phyloP scores from a whole-genome alignment of 305 asterid species.

The Fraxinus latifolia region DNA sequence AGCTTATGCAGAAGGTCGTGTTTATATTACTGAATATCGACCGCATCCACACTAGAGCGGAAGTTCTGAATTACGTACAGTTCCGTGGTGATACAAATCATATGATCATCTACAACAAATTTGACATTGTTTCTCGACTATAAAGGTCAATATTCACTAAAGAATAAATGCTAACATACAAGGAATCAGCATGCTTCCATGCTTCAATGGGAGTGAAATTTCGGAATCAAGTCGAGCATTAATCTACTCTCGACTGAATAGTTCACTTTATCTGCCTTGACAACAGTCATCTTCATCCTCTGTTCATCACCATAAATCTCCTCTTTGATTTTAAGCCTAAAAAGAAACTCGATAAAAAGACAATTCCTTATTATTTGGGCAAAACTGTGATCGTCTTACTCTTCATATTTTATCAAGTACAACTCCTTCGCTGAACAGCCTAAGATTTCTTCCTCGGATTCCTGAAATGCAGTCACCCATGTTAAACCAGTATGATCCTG shows the following conservation, averaged over 20 bases:
- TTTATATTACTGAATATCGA: neutral
- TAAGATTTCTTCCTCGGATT: slow-evolving; percentile 77
- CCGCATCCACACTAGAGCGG: neutral
- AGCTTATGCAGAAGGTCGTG: neutral
- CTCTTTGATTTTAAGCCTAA: slow-evolving; percentile 80
- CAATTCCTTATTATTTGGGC: slow-evolving; percentile 49
- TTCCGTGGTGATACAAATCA: neutral
- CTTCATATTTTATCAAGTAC: slow-evolving; percentile 51
- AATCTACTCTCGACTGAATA: slow-evolving; percentile 54
- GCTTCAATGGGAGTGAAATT: slow-evolving; percentile 23
- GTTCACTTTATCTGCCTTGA: slow-evolving; percentile 75
- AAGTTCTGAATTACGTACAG: neutral
- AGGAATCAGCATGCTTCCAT: neutral
- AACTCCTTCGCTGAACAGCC: slow-evolving; percentile 86
- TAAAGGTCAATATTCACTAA: slow-evolving; percentile 14
- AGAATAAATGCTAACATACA: neutral
- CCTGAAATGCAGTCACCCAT: slow-evolving; percentile 97
- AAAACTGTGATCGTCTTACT: slow-evolving; percentile 51
- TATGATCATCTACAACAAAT: neutral
- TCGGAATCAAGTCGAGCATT: slow-evolving; percentile 49
- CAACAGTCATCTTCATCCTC: slow-evolving; percentile 69
- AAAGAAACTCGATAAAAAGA: slow-evolving; percentile 58
- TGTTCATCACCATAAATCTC: slow-evolving; percentile 80
- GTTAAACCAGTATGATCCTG: slow-evolving; percentile 80
- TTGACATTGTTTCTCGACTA: neutral